These are phyloP conservation scores for Talaromyces funiculosus DNA, from an alignment of 2,329 filamentous ascomycete genomes.

Conservation along the genomic window DNA sequence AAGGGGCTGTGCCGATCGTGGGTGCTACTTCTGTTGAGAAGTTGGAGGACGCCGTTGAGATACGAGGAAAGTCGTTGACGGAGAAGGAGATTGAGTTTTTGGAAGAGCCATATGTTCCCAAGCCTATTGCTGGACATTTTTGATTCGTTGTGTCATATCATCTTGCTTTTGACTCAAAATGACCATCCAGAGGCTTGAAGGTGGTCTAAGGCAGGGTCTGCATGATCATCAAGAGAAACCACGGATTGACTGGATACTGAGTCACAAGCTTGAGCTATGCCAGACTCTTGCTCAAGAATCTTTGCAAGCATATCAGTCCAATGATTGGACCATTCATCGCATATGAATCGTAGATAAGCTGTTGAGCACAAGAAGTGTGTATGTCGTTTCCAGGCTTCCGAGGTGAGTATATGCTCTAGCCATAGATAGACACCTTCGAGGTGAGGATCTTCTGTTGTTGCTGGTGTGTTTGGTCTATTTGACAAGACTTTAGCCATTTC, in stretches of 20 bases:
- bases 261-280: neutral
- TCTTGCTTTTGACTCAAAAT: neutral
- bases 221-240: neutral
- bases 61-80: conserved; percentile 37
- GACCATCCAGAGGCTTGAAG: neutral
- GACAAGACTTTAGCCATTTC: conserved; percentile 33
- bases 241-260: neutral
- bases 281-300: neutral
- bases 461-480: conserved; percentile 13
- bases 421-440: conserved; percentile 45
- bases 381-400: conserved; percentile 31
- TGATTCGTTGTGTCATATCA: neutral
- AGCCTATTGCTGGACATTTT: neutral
- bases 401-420: conserved; percentile 44
- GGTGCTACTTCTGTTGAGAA: conserved; percentile 46
- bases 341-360: conserved; percentile 30
- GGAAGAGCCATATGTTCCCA: conserved; percentile 34
- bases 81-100: conserved; percentile 48
- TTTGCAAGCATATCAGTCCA: conserved; percentile 23
- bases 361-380: conserved; percentile 24
- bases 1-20: conserved; percentile 42
- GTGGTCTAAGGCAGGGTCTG: neutral
- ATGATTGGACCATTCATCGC: conserved; percentile 26
- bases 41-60: conserved; percentile 45
- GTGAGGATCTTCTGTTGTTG: conserved; percentile 21